Base-by-base conservation (phyloP, 2,329 filamentous ascomycete species). In the Amylocarpus encephaloides region DNA sequence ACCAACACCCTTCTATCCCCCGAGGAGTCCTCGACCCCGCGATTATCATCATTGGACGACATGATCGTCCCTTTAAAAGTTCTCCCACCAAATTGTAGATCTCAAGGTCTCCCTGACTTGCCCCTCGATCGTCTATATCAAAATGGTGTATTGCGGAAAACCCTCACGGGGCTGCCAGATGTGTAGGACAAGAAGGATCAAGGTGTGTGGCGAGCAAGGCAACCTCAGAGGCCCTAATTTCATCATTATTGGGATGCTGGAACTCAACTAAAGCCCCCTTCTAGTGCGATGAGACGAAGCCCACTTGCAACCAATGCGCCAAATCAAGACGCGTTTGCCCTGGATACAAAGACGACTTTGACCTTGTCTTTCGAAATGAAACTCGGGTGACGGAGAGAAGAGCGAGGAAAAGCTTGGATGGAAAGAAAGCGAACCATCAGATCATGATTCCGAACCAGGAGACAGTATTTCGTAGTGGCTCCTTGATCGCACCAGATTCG, bases 111-210 rank as follows among this genome's bases (percentile, higher is more conserved):
- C 34, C 34, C 15, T 13, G 34, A 36, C 34, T 13, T 13, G 4
- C 12, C 9, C 34, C 6, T 29, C 26, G 7, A 32, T n/a, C 42
- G 12, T 19, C 22, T 38, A 51, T 54, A 39, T 51, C 66, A 69
- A 52, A 56, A 84, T 83, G 80, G 80, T 83, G 11, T 84, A 83
- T 60, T 81, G 78, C 54, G 81, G 81, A 38, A 83, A 82, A 68
- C 79, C 82, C 62, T 84, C 80, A 1, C 71, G 74, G 69, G 85
- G 83, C 60, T 88, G 85, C 62, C 83, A 86, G 70, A 87, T 84
- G 78, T 88, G 85, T 66, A 78, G 84, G 64, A 84, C 77, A 33
- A 76, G 85, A 57, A 76, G 84, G 59, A 88, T 88, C 64, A 88
- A 88, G 77, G 85, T 85, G 73, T 55, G 73, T 22, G 22, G 22